Base-by-base conservation (phyloP, 2,329 filamentous ascomycete species). In the Arthrobotrys iridis region DNA sequence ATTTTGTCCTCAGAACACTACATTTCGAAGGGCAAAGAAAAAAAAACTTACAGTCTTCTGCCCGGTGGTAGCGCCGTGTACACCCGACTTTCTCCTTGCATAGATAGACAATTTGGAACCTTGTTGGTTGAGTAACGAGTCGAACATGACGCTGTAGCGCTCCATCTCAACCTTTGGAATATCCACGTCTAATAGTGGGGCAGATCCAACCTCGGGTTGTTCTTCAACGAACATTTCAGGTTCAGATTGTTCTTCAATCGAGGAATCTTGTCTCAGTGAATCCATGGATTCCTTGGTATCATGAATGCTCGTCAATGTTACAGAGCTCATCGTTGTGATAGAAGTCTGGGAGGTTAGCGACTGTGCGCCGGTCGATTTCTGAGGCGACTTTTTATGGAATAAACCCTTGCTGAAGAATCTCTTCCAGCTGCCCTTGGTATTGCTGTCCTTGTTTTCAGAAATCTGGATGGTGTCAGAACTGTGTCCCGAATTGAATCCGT, bases 61-160 rank as follows among this genome's bases (percentile, higher is more conserved):
- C 30, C 78, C 72, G 26, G 18, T 22, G 15, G 50, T 30, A 45
- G 22, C 35, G 40, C 43, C 50, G 18, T 64, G 40, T 15, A 75
- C 22, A 6, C 64, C 65, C 4, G 76, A 76, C 58, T 71, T 76
- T 30, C 71, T 41, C 28, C 72, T 58, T 10, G 71, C 71, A 33
- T 77, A 76, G 13, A 76, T 66, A 7, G 64, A 71, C 22, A 60
- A 46, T 28, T 71, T 76, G n/a, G 37, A 48, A 7, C 52, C 50
- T 30, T 74, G 71, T 15, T 66, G 79, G 75, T 88, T 86, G 24
- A 97, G 83, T 4, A 97, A 85, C 37, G 87, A 87, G 65, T 90
- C 88, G 80, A 98, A 97, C 93, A 97, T 97, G 77, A 97, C 87
- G 79, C 93, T 97, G 79, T 97, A 98, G 55, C 94, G 86, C 81